Evolutionary conservation across 148 eudicot species (phyloP).

Genomic region (Chenopodium formosanum): DNA sequence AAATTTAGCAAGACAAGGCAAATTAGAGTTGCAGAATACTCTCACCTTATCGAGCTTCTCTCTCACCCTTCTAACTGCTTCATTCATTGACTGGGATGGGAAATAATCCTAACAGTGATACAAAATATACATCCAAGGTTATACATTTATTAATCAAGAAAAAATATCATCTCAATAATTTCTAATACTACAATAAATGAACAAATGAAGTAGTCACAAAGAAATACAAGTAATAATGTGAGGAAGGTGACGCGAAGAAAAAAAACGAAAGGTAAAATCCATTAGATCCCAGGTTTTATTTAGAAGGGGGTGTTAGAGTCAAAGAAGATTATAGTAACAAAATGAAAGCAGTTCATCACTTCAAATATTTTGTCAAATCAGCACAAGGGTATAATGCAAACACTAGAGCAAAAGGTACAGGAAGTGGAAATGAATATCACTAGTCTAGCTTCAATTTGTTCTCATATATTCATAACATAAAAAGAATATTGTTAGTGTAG

Average conservation of each 20-base stretch:
- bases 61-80: conserved; percentile 67
- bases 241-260: too few species aligned
- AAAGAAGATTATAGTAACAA: not conserved
- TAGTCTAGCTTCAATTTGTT: not conserved
- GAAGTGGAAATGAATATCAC: not conserved
- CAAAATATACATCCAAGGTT: not conserved
- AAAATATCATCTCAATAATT: not conserved
- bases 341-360: not conserved
- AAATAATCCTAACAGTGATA: conserved; percentile 60
- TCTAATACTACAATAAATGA: not conserved
- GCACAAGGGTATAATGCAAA: not conserved
- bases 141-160: not conserved
- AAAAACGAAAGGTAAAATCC: too few species aligned
- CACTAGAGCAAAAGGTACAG: not conserved
- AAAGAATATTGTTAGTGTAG: not conserved
- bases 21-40: not conserved
- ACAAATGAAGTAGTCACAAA: not conserved
- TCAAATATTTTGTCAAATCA: not conserved
- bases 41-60: conserved; percentile 71
- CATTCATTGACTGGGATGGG: conserved; percentile 72
- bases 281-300: too few species aligned
- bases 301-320: too few species aligned
- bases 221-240: too few species aligned
- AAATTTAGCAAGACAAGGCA: not conserved
- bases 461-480: too few species aligned